phyloP scores from a whole-genome alignment of 2,329 filamentous ascomycete species.

The Aspergillus intermedius region DNA sequence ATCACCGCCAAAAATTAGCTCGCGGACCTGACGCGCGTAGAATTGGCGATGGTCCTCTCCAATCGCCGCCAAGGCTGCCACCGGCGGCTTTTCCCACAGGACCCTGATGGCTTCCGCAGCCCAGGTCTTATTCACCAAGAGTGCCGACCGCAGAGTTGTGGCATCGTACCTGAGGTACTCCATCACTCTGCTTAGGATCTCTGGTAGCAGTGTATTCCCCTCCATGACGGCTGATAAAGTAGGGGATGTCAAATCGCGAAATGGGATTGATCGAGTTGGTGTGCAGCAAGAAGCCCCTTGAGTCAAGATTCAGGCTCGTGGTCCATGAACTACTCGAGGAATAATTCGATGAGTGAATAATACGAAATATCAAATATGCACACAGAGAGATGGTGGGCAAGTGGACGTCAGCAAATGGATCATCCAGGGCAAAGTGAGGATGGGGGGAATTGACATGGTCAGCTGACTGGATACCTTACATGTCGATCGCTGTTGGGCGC shows the following conservation, averaged over 20 bases:
- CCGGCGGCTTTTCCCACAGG: not conserved
- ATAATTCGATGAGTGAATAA: not conserved
- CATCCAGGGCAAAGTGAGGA: not conserved
- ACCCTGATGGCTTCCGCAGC: not conserved
- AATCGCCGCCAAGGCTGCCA: not conserved
- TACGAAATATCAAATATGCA: not conserved
- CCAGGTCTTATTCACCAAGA: not conserved
- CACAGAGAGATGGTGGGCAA: not conserved
- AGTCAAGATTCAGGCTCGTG: not conserved
- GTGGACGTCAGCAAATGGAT: not conserved
- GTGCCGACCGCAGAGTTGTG: not conserved
- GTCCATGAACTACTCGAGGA: not conserved
- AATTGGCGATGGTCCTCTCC: not conserved
- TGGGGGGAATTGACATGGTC: not conserved
- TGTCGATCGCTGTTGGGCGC: too few relatives aligned
- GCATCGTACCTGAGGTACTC: not conserved
- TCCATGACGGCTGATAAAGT: not conserved
- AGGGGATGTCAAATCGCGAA: not conserved
- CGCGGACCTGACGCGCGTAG: not conserved
- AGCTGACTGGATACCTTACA: not conserved
- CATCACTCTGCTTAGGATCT: not conserved
- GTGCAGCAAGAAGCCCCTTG: not conserved
- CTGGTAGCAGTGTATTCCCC: not conserved
- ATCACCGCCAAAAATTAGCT: not conserved
- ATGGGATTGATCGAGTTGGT: not conserved